phyloP scores from a whole-genome alignment of 305 asterid genomes.

The Andrographis paniculata region DNA sequence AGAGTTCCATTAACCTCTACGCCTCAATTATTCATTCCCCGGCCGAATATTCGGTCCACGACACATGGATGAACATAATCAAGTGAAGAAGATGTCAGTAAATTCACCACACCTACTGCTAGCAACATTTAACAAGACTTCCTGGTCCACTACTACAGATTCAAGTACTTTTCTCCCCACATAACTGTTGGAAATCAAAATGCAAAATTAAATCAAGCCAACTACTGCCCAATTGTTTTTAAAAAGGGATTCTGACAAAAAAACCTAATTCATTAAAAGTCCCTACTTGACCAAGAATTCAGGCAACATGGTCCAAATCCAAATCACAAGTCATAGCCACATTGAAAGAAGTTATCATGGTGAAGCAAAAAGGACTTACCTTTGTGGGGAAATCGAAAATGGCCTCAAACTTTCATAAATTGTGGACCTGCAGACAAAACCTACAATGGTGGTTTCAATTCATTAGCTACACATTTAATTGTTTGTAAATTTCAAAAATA shows the following conservation, averaged over 20 bases:
- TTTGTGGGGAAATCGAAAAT: constrained; percentile 6
- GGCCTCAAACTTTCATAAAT: constrained; percentile 1
- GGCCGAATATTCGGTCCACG: no score
- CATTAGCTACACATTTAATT: background rate
- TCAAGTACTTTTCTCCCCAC: background rate
- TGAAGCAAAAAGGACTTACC: constrained; percentile 15
- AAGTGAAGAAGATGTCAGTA: no score
- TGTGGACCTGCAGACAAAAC: constrained; percentile 14
- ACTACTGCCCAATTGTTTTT: constrained; percentile 18
- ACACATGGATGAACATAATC: no score
- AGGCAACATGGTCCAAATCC: constrained; percentile 14
- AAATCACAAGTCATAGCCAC: constrained; percentile 14
- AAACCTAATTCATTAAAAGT: constrained; percentile 14
- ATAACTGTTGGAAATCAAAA: no score
- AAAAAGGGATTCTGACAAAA: constrained; percentile 18
- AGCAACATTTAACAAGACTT: no score
- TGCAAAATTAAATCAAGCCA: no score
- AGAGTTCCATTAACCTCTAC: no score
- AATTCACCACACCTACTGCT: no score
- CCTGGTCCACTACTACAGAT: no score
- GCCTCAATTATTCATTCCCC: no score
- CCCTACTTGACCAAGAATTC: constrained; percentile 17
- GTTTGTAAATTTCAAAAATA: background rate
- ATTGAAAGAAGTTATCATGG: background rate
- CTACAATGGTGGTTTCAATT: constrained; percentile 6